Evolutionary conservation across 768 basidiomycete genomes (phyloP).

Genomic region (Mycena pura): DNA sequence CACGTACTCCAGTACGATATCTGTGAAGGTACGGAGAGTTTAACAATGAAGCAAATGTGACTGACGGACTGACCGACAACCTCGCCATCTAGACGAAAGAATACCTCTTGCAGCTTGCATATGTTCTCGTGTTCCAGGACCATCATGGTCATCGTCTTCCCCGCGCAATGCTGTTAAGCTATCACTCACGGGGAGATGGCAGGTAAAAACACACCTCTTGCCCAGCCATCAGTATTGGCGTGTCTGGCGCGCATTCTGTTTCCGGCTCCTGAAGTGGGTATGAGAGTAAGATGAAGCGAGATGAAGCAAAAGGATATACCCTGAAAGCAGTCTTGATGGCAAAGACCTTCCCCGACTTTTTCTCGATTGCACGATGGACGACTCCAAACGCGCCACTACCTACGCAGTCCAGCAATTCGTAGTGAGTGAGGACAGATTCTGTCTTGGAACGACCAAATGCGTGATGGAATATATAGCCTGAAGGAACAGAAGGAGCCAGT

Average conservation of each 20-base stretch:
- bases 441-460: constrained; percentile 13
- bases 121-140: constrained; percentile 63
- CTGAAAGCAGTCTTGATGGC: constrained; percentile 68
- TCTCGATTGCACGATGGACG: constrained; percentile 65
- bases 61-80: constrained; percentile 43
- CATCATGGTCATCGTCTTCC: constrained; percentile 66
- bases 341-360: constrained; percentile 58
- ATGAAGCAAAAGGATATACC: not conserved
- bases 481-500: not conserved
- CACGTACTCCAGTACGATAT: constrained; percentile 17
- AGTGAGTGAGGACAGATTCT: constrained; percentile 56
- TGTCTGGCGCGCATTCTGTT: not conserved
- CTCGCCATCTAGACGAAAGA: constrained; percentile 48
- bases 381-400: constrained; percentile 74
- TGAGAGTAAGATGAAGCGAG: not conserved
- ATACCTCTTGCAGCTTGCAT: constrained; percentile 63
- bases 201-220: constrained; percentile 7
- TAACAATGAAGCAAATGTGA: constrained; percentile 1
- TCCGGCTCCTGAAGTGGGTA: not conserved
- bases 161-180: constrained; percentile 5
- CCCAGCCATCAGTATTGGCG: not conserved
- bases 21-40: not conserved
- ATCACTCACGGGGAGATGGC: not conserved
- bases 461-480: constrained; percentile 24
- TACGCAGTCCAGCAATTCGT: constrained; percentile 37